Conservation (phyloP, 495 filamentous ascomycete genomes). For the Talaromyces wortmannii region DNA sequence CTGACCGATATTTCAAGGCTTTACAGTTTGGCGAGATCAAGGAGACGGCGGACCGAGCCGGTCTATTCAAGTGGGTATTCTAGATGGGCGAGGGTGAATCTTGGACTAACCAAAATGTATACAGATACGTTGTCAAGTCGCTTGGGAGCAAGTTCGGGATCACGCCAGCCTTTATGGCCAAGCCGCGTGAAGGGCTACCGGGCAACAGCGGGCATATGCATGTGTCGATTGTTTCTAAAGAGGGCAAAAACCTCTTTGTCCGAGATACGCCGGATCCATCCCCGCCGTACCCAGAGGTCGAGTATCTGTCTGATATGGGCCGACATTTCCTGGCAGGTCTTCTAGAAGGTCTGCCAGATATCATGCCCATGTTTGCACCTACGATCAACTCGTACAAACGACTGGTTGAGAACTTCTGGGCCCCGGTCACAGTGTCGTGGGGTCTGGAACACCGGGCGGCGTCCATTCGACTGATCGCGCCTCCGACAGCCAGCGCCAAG, state of each 20-base stretch:
- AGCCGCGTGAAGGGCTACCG: conserved; percentile 80
- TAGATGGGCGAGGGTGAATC: not conserved
- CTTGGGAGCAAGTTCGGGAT: conserved; percentile 81
- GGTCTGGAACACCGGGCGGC: conserved; percentile 92
- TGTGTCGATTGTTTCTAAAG: conserved; percentile 68
- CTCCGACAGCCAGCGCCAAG: conserved; percentile 72
- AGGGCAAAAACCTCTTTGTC: conserved; percentile 69
- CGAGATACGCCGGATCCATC: conserved; percentile 63
- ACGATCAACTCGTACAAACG: conserved; percentile 97
- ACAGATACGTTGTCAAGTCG: conserved; percentile 75
- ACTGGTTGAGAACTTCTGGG: conserved; percentile 98
- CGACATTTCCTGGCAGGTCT: conserved; percentile 91
- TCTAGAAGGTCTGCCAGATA: conserved; percentile 79
- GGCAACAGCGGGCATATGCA: conserved; percentile 97
- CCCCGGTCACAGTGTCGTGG: conserved; percentile 95
- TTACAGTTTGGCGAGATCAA: conserved; percentile 78
- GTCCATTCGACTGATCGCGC: conserved; percentile 81
- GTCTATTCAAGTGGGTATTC: conserved; percentile 74
- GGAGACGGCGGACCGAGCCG: conserved; percentile 84
- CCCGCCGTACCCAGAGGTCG: conserved; percentile 66
- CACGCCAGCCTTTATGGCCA: conserved; percentile 99
- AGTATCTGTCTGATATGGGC: conserved; percentile 76
- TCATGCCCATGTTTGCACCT: conserved; percentile 92
- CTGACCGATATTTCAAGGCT: conserved; percentile 36
- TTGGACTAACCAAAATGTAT: not conserved